Evolutionary conservation across 2,329 filamentous ascomycete genomes (phyloP).

Genomic region (Scedosporium dehoogii): DNA sequence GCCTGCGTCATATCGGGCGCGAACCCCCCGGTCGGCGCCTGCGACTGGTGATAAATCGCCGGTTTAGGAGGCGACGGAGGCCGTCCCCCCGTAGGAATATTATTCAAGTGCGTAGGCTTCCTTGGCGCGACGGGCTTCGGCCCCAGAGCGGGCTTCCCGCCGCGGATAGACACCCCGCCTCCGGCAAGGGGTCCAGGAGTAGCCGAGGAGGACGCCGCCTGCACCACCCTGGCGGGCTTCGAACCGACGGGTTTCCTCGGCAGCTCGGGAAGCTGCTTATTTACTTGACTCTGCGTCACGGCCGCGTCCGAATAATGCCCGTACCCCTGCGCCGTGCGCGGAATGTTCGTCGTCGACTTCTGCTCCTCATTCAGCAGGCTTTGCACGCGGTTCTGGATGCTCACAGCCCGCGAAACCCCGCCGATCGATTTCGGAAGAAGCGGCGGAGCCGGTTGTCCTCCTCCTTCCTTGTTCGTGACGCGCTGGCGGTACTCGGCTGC

Average conservation of each 20-base stretch:
- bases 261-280: slow-evolving; percentile 31
- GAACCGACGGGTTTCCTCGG: slow-evolving; percentile 39
- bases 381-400: slow-evolving; percentile 87
- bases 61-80: slow-evolving; percentile 18
- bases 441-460: slow-evolving; percentile 20
- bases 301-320: slow-evolving; percentile 66
- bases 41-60: slow-evolving; percentile 28
- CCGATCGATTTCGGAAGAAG: slow-evolving; percentile 45
- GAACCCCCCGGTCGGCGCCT: slow-evolving; percentile 24
- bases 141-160: neutral
- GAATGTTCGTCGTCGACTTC: slow-evolving; percentile 44
- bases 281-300: slow-evolving; percentile 22
- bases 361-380: slow-evolving; percentile 72
- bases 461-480: slow-evolving; percentile 43
- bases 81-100: slow-evolving; percentile 33
- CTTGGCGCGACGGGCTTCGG: slow-evolving; percentile 45
- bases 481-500: slow-evolving; percentile 79
- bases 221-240: slow-evolving; percentile 14
- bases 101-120: slow-evolving; percentile 53
- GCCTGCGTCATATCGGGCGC: slow-evolving; percentile 43
- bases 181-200: neutral
- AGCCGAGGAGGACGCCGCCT: no score
- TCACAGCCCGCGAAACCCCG: slow-evolving; percentile 58
- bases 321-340: slow-evolving; percentile 76
- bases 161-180: neutral